Percentiles rank a stretch among this genome's conserved stretches.
These are phyloP conservation scores for Scalesia atractyloides DNA, from an alignment of 129 eudicot genomes.

Conservation along the genomic window DNA sequence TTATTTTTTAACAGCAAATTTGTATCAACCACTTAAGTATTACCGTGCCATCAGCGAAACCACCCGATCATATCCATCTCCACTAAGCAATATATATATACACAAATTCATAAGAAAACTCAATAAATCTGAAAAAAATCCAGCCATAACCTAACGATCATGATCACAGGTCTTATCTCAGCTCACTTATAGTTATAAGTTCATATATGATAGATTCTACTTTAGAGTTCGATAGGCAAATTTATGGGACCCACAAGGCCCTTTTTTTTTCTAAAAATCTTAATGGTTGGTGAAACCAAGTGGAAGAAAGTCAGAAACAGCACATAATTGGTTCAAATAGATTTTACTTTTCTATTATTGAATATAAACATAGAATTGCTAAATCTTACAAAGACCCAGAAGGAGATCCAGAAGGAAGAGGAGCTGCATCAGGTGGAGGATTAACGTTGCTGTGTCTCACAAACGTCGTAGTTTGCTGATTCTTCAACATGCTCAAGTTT, in stretches of 20 bases:
- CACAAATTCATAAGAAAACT: too few species aligned
- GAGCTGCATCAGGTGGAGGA: slow-evolving; percentile 35
- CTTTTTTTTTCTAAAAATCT: background rate
- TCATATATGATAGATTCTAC: background rate
- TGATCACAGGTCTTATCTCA: too few species aligned
- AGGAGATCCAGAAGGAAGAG: slow-evolving; percentile 47
- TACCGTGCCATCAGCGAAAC: too few species aligned
- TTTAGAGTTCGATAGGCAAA: background rate
- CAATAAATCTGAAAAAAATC: too few species aligned
- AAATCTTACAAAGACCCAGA: slow-evolving; percentile 39
- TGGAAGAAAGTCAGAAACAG: background rate
- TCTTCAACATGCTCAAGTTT: slow-evolving; percentile 8
- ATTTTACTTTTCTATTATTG: background rate
- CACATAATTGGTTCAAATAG: background rate
- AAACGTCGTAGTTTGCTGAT: slow-evolving; percentile 23
- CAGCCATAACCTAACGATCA: too few species aligned
- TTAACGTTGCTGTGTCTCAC: slow-evolving; percentile 30
- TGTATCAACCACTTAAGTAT: too few species aligned
- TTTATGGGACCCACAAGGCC: background rate
- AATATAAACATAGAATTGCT: background rate
- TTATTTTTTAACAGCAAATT: too few species aligned
- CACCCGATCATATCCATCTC: too few species aligned
- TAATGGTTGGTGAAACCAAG: background rate
- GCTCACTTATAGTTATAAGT: too few species aligned
- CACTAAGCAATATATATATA: too few species aligned